These are phyloP conservation scores for Isoetes taiwanensis DNA, from an alignment of 75 land plant genomes.

Conservation along the genomic window DNA sequence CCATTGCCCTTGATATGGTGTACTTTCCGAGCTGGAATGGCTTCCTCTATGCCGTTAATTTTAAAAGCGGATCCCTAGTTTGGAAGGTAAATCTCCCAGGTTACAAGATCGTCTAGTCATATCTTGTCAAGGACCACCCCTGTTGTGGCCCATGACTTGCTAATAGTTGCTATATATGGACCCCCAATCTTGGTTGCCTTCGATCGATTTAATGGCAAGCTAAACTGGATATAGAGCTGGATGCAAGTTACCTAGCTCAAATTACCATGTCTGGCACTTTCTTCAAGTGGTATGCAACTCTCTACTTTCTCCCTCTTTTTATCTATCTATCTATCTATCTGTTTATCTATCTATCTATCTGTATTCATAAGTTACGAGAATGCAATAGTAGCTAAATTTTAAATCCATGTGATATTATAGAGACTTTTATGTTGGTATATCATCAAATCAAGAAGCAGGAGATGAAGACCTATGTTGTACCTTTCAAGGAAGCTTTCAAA, in stretches of 20 bases:
- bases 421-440: slow-evolving; percentile 25
- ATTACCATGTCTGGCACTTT: slow-evolving; percentile 35
- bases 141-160: slow-evolving; percentile 4
- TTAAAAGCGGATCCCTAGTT: slow-evolving; percentile 10
- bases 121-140: slow-evolving; percentile 24
- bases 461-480: slow-evolving; percentile 9
- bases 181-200: slow-evolving; percentile 30
- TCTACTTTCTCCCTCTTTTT: neutral
- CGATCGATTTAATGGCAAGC: slow-evolving; percentile 9
- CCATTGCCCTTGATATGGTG: slow-evolving; percentile 12
- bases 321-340: no score
- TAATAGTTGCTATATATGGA: slow-evolving; percentile 24
- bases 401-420: slow-evolving; percentile 6
- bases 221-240: slow-evolving; percentile 26
- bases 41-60: slow-evolving; percentile 20
- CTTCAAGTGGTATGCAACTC: slow-evolving; percentile 20
- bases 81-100: slow-evolving; percentile 24
- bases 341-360: no score
- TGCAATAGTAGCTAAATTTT: no score
- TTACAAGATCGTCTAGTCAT: slow-evolving; percentile 9
- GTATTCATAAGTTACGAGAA: no score
- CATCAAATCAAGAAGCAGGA: slow-evolving; percentile 21
- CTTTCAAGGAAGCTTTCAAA: slow-evolving; percentile 34
- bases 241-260: slow-evolving; percentile 8
- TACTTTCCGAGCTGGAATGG: slow-evolving; percentile 41